Evolutionary conservation across 306 rosid genomes (phyloP).

Genomic region (Quercus robur): DNA sequence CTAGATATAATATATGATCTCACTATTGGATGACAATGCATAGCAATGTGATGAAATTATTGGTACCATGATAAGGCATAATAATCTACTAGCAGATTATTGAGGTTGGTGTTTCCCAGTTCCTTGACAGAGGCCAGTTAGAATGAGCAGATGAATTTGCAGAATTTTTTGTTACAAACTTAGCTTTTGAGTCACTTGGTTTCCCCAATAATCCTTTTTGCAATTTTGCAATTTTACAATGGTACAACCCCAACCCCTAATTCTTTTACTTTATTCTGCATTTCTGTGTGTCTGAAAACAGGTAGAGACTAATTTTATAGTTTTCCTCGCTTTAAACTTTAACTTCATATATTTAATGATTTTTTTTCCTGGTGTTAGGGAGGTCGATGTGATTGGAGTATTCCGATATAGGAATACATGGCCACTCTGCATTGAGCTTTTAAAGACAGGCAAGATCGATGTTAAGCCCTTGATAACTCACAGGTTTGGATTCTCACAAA

Average conservation of each 20-base stretch:
- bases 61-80: neutral
- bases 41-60: neutral
- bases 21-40: neutral
- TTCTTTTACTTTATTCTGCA: too few species aligned
- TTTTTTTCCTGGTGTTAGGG: constrained; percentile 16
- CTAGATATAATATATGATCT: neutral
- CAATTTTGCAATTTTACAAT: neutral
- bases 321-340: neutral
- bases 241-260: too few species aligned
- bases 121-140: too few species aligned
- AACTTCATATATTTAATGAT: neutral
- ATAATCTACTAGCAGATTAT: too few species aligned
- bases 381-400: constrained; percentile 37
- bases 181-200: too few species aligned
- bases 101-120: too few species aligned
- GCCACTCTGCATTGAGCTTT: constrained; percentile 45
- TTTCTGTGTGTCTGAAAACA: too few species aligned
- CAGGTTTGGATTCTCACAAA: constrained; percentile 35
- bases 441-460: constrained; percentile 36
- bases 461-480: constrained; percentile 46
- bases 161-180: too few species aligned
- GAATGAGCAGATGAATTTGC: too few species aligned
- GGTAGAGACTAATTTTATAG: too few species aligned
- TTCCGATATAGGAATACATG: constrained; percentile 46
- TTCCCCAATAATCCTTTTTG: neutral